These are phyloP conservation scores for Rhipidocladum racemiflorum DNA, from an alignment of 176 grass and related monocot genomes.

Conservation along the genomic window DNA sequence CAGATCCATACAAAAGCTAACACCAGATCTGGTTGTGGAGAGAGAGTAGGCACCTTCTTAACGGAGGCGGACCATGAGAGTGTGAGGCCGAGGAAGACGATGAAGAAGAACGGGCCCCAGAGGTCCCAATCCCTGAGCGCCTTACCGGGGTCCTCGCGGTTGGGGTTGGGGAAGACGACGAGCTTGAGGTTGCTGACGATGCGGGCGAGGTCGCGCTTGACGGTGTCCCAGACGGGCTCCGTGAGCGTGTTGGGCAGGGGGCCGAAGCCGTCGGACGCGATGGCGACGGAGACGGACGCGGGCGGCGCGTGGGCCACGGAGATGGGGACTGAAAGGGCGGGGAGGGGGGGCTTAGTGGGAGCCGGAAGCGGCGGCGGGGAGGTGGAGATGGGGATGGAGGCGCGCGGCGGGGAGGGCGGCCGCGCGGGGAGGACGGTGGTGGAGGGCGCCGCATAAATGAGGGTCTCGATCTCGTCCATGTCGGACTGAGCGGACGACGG, in stretches of 20 bases:
- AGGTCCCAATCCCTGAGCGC: slow-evolving; percentile 99
- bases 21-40: slow-evolving; percentile 13
- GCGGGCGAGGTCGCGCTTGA: slow-evolving; percentile 94
- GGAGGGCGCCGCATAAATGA: slow-evolving; percentile 72
- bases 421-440: slow-evolving; percentile 74
- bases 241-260: slow-evolving; percentile 77
- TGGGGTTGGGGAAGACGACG: slow-evolving; percentile 97
- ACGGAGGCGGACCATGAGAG: slow-evolving; percentile 97
- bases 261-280: slow-evolving; percentile 68
- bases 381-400: slow-evolving; percentile 79
- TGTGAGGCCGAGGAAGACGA: slow-evolving; percentile 89
- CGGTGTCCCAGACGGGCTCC: slow-evolving; percentile 94
- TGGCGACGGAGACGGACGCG: slow-evolving; percentile 39
- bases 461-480: slow-evolving; percentile 99
- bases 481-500: slow-evolving; percentile 93
- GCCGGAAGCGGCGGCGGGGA: slow-evolving; percentile 20
- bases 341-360: slow-evolving; percentile 39
- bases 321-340: slow-evolving; percentile 54
- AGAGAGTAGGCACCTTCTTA: slow-evolving; percentile 57
- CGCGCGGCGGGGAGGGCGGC: slow-evolving; percentile 70
- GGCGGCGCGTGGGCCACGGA: slow-evolving; percentile 37
- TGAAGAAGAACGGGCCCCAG: slow-evolving; percentile 98
- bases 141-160: slow-evolving; percentile 91
- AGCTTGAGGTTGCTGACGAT: slow-evolving; percentile 99
- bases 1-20: neutral